Percentiles rank a stretch among this genome's conserved stretches.
Conservation (phyloP, 2,329 filamentous ascomycete species). For the Hypoxylon sp. region DNA sequence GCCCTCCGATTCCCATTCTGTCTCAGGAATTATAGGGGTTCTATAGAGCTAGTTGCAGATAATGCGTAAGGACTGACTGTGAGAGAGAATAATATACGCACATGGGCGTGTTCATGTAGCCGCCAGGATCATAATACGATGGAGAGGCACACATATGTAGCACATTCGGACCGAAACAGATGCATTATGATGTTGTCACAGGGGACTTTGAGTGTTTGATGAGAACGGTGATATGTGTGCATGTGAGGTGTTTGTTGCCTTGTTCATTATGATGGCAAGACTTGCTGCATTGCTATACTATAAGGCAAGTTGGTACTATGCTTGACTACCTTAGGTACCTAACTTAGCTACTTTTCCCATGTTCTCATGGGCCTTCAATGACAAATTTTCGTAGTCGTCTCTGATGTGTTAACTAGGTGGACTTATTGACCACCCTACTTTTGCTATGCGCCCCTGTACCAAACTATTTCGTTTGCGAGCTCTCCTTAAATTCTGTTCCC, state of each 20-base stretch:
- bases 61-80: constrained; percentile 1
- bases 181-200: constrained; percentile 3
- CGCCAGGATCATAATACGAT: constrained; percentile 42
- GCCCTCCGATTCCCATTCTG: background rate
- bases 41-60: constrained; percentile 27
- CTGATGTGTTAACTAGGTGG: background rate
- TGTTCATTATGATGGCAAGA: background rate
- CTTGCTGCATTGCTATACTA: background rate
- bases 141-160: constrained; percentile 25
- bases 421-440: background rate
- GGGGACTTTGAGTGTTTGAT: background rate
- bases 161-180: background rate
- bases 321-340: background rate
- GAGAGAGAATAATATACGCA: constrained; percentile 25
- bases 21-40: constrained; percentile 28
- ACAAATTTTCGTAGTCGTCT: background rate
- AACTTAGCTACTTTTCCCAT: background rate
- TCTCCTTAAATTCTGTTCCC: background rate
- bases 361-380: background rate
- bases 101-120: constrained; percentile 30
- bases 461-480: background rate
- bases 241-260: background rate
- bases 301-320: background rate
- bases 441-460: background rate
- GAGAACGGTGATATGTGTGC: background rate